Conservation (phyloP, 208 protist species). For the Strigomonas oncopelti region DNA sequence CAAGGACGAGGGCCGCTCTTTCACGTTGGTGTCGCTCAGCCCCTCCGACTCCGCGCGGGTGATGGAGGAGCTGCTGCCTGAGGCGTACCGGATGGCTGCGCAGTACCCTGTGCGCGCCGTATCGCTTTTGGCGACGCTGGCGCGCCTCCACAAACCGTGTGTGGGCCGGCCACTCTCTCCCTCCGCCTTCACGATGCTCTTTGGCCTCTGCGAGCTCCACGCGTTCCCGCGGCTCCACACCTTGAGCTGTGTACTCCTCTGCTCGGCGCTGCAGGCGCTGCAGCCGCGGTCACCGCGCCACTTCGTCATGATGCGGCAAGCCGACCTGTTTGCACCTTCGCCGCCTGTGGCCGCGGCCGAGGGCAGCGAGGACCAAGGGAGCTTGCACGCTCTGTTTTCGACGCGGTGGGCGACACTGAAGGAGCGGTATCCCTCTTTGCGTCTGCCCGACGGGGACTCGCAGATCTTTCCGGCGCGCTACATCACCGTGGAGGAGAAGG, state of each 20-base stretch:
- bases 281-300: too few relatives aligned
- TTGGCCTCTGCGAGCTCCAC: neutral
- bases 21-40: slow-evolving; percentile 6
- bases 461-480: slow-evolving; percentile 4
- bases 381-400: neutral
- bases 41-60: slow-evolving; percentile 13
- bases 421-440: neutral
- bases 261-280: neutral
- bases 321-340: too few relatives aligned
- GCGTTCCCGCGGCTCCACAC: neutral
- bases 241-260: neutral
- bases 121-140: slow-evolving; percentile 14
- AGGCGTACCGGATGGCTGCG: slow-evolving; percentile 12
- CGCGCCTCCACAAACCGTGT: slow-evolving; percentile 18
- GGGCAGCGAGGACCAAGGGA: too few relatives aligned
- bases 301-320: neutral
- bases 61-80: slow-evolving; percentile 11
- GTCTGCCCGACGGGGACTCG: neutral
- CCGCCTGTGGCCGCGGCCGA: too few relatives aligned
- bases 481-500: neutral
- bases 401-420: neutral
- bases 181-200: slow-evolving; percentile 8
- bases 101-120: slow-evolving; percentile 19
- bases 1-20: neutral
- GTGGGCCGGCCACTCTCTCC: slow-evolving; percentile 12